Base-by-base conservation (phyloP, 352 stramenopile genomes). In the Lagenidium sp. region DNA sequence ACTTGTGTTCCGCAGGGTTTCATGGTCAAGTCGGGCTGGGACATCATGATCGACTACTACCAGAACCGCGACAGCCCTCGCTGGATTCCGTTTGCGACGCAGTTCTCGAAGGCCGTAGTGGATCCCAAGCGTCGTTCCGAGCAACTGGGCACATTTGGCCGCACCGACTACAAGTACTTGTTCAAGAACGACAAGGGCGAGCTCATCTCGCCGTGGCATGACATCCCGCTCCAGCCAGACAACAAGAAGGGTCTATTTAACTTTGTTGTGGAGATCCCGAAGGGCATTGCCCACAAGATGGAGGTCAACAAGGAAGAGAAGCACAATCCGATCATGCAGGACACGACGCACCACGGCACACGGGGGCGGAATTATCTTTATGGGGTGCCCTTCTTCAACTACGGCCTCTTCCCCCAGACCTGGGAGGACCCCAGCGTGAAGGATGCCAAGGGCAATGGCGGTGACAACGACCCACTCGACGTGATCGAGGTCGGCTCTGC, bases 21-120 rank as follows among this genome's bases (percentile, higher is more conserved):
- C 54, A 99, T 99, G 96, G 94, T 98, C 44, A 94, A 96, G 42
- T 95, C 93, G 47, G 96, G 96, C 36, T 99, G 96, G 96, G 87
- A 98, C 44, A 96, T 97, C 50, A 97, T 99, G 57, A 97, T 97
- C 37, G 91, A 98, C 55, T 99, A 99, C 60, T 99, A 99, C 75
- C 90, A 96, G 60, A 96, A 98, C 51, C 76, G 96, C 45, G 77
- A 97, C 46, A 87, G 69, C n/a, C 60, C 74, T 16, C 73, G 69
- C 16, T 88, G 78, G 72, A 81, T 87, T 25, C 75, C 72, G 36
- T 92, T 84, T 49, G 65, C 74, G n/a, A 85, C 64, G 22, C 78
- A 84, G 47, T 86, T 86, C 38, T 61, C 64, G 4, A 53, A 70
- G 23, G 55, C 71, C 20, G 45, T 65, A 0, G 41, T 82, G 6